Evolutionary conservation across 2,329 filamentous ascomycete genomes (phyloP), one percentile per base, ranked within the genome.

Genomic region (Fusarium albosuccineum): DNA sequence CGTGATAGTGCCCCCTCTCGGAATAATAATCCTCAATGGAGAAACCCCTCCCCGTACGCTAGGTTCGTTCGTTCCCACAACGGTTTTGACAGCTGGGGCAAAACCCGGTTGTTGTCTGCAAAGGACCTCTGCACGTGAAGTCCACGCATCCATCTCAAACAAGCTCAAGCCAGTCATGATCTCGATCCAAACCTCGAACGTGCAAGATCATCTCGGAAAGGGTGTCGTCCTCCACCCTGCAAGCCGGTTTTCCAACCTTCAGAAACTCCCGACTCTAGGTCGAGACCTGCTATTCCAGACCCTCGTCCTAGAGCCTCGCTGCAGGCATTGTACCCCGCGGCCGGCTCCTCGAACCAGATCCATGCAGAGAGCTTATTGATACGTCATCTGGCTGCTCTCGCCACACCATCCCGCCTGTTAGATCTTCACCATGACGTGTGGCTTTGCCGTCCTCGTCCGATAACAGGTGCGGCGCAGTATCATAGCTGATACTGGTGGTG

Each of bases 391-490:
- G 34, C 52, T 61, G 64, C 59, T 60, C 57, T 64, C 61, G 66
- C 67, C 71, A 74, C 70, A 71, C 72, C 64, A 50, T 58, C 49
- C 54, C 56, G 36, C 49, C 45, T 27, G 13, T 44, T 39, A 17
- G 62, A 74, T 71, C 63, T 62, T 66, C 70, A 57, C 48, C 68
- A 74, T 74, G 72, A 74, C 72, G 72, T 68, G 71, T 70, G 60
- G 63, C 68, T 69, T 69, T 68, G 59, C 57, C 64, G 46, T 46
- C 44, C 50, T 57, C 60, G 64, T 65, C 42, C 42, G 57, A 63
- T 48, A 42, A 57, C 59, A 71, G 64, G 56, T 59, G 66, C 60
- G 51, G 61, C 56, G 60, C 49, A 71, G 66, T 51, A 62, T 70
- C 67, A 63, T 68, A n/a, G 57, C 57, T 55, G 45, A 48, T 57